These are phyloP conservation scores for Cytospora chrysosperma DNA, from an alignment of 2,329 filamentous ascomycete species.

Conservation along the genomic window DNA sequence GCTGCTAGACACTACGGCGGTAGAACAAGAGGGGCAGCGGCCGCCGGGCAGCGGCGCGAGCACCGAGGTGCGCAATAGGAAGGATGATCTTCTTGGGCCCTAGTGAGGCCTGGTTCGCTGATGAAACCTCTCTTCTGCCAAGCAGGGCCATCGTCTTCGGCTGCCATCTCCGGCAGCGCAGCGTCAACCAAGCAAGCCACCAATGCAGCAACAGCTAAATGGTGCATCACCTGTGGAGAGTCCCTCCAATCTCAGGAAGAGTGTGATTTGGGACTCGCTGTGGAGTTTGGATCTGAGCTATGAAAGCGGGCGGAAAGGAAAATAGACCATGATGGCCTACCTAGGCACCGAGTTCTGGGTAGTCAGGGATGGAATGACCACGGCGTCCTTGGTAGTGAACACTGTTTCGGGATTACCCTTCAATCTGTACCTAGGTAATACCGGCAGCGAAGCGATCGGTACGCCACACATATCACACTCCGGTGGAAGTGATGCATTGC, in stretches of 20 bases:
- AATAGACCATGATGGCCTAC: background rate
- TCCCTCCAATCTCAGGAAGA: constrained; percentile 43
- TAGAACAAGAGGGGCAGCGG: constrained; percentile 25
- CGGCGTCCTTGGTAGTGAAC: constrained; percentile 32
- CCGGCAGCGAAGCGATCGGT: background rate
- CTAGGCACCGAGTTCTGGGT: background rate
- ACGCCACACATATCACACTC: background rate
- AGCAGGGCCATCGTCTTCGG: constrained; percentile 14
- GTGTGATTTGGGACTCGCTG: constrained; percentile 60
- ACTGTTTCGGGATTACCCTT: background rate
- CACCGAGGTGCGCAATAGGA: constrained; percentile 53
- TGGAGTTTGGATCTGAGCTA: constrained; percentile 61
- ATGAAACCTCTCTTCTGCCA: constrained; percentile 29
- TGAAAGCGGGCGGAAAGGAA: constrained; percentile 40
- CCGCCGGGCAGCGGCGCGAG: constrained; percentile 27
- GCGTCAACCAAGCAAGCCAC: constrained; percentile 8
- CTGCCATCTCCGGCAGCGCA: constrained; percentile 12
- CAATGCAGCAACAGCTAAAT: constrained; percentile 40
- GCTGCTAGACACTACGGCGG: background rate
- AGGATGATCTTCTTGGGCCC: constrained; percentile 53
- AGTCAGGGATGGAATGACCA: constrained; percentile 21
- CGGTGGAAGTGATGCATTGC: background rate
- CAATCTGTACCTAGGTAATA: background rate
- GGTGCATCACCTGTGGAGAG: constrained; percentile 35
- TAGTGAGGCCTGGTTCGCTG: constrained; percentile 34